A percentile compares a stretch with the other conserved stretches of the same genome.
Conservation (phyloP, 2,329 filamentous ascomycete species). For the Penicillium sp. region DNA sequence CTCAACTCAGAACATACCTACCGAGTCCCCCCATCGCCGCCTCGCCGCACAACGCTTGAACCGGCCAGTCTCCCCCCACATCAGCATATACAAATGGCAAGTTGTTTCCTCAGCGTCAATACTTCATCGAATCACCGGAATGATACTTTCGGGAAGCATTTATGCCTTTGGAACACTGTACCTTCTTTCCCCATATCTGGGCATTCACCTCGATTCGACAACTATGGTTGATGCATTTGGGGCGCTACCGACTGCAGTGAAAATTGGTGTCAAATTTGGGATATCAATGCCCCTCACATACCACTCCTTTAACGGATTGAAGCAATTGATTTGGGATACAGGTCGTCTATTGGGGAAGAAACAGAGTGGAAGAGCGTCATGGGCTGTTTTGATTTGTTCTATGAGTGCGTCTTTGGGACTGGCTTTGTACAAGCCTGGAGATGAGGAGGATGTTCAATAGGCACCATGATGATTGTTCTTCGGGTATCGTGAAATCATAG, state of each 20-base stretch:
- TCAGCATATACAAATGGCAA: constrained; percentile 76
- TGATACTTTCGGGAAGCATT: constrained; percentile 65
- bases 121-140: constrained; percentile 77
- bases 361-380: constrained; percentile 11
- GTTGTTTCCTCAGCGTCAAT: constrained; percentile 75
- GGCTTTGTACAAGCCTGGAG: constrained; percentile 1
- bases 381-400: constrained; percentile 18
- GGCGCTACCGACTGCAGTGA: constrained; percentile 55
- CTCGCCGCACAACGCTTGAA: constrained; percentile 73
- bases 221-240: constrained; percentile 61
- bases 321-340: constrained; percentile 66
- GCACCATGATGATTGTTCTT: not conserved
- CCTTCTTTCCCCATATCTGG: constrained; percentile 70
- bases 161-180: constrained; percentile 78
- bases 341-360: constrained; percentile 38
- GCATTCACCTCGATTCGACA: constrained; percentile 62
- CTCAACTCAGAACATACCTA: not conserved
- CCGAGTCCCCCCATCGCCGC: constrained; percentile 9
- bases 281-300: constrained; percentile 63
- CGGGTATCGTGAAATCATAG: not conserved
- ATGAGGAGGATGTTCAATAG: not conserved
- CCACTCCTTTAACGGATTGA: constrained; percentile 63
- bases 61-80: constrained; percentile 78
- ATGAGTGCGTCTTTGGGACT: constrained; percentile 7
- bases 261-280: constrained; percentile 56